Evolutionary conservation across 2,329 filamentous ascomycete genomes (phyloP), one percentile per base, ranked within the genome.

Genomic region (Westerdykella ornata): DNA sequence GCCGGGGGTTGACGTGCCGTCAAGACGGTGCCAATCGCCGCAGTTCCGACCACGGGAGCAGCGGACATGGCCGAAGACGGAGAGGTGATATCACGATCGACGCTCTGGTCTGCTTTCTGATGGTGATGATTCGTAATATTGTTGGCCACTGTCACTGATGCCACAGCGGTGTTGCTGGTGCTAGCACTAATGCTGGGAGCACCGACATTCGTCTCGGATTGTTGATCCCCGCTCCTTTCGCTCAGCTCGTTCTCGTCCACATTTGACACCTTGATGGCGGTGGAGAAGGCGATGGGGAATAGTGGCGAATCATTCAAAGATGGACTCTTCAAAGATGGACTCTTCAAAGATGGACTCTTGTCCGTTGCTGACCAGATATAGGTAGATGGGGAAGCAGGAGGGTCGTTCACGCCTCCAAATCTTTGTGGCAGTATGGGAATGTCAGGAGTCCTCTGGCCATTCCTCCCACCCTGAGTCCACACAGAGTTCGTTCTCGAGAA

Each of bases 401-500:
- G 44, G 9, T 41, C 42, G 38, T 28, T 43, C 29, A 26, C 51
- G 9, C 35, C 30, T 16, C 47, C 54, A 39, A 55, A 60, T 26
- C 48, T 52, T 12, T 55, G 47, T 34, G 62, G 62, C n/a, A 66
- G 41, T 28, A 47, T 53, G 11, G 65, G 65, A 16, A 67, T 53
- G 16, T 57, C 55, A 17, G 63, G 63, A n/a, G 56, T 62, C 22
- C 41, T 52, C 6, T 56, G 51, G 0, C 30, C 47, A 9, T 51
- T 47, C 5, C 45, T 49, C 6, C 49, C 57, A 18, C 45, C 51
- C 38, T 58, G 53, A 4, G 58, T 59, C 55, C 62, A 68, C 39
- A 64, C 57, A 38, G 59, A 53, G 43, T 64, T 55, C 53, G 60
- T 49, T 35, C 65, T 49, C 46, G 70, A 60, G 39, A 59, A 55